Conservation (phyloP, 768 basidiomycete genomes). For the Psilocybe cyanescens region DNA sequence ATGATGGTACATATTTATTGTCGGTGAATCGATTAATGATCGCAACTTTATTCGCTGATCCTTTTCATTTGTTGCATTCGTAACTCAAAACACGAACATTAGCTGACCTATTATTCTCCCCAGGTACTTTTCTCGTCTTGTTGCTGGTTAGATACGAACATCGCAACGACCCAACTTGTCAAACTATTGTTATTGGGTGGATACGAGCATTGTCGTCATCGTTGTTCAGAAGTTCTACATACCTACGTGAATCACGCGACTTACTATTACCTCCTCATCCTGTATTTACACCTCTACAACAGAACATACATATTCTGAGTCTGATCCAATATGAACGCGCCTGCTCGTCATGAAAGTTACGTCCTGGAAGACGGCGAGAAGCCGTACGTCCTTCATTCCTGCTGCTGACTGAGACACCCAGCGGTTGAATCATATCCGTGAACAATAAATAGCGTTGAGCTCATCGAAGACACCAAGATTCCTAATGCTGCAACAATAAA, state of each 20-base stretch:
- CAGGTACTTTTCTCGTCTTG: constrained; percentile 9
- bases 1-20: constrained; percentile 78
- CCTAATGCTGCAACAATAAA: constrained; percentile 97
- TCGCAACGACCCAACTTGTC: neutral
- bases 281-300: constrained; percentile 22
- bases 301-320: constrained; percentile 19
- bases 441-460: constrained; percentile 72
- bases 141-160: neutral
- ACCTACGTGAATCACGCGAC: constrained; percentile 20
- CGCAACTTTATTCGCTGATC: constrained; percentile 53
- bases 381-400: constrained; percentile 62
- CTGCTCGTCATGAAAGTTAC: constrained; percentile 89
- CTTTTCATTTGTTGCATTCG: constrained; percentile 3
- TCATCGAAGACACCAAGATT: constrained; percentile 96
- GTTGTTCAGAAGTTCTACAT: constrained; percentile 1
- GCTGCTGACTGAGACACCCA: constrained; percentile 10
- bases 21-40: constrained; percentile 63
- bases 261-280: constrained; percentile 8
- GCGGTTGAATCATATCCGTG: constrained; percentile 6
- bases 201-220: neutral
- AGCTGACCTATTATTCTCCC: constrained; percentile 7
- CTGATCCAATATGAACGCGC: constrained; percentile 78
- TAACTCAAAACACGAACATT: neutral
- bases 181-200: neutral
- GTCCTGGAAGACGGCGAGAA: constrained; percentile 94